Base-by-base conservation (phyloP, 805 yeast species). In the Candida nemodendra region DNA sequence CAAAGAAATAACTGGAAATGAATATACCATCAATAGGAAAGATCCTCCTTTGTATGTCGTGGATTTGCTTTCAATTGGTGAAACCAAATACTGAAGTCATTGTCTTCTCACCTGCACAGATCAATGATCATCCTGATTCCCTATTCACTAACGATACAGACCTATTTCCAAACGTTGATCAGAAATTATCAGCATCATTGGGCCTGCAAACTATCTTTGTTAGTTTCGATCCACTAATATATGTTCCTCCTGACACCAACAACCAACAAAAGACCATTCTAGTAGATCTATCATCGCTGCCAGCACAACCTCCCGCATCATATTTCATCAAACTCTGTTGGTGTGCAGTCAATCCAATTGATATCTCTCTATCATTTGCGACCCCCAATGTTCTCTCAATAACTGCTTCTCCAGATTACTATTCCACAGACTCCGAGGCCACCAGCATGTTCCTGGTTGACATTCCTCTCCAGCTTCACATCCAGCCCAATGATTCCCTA, bases 291-390 rank as follows among this genome's bases (percentile, higher is more conserved):
- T 38, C 44, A 6, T 14, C 23, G 5, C 34, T 38, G n/a, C 18
- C 17, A 8, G 15, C 41, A 18, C 16, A 13, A 4, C 12, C 25
- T 2, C n/a, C 8, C 16, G 4, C 23, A 7, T 16, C 31, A 4
- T 41, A 43, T 31, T 27, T 30, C 14, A 30, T 45, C 16, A 48
- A 45, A 28, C 42, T 53, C 4, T 49, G 57, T 37, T 57, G 61
- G 61, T 30, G 50, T 23, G 59, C 62, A 2, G 45, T 54, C 3
- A 44, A 51, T 27, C 62, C 62, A 7, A 35, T 56, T 24, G 35
- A 30, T 30, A 38, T 54, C 4, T 8, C 18, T 11, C 32, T 54
- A 9, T 6, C 21, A n/a, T 30, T 3, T 18, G 13, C 25, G 12
- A 23, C 17, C 17, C 17, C 9, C 4, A 27, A 36, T 9, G 9